These are phyloP conservation scores for Aureobasidium sp. DNA, from an alignment of 2,329 filamentous ascomycete species.

Conservation along the genomic window DNA sequence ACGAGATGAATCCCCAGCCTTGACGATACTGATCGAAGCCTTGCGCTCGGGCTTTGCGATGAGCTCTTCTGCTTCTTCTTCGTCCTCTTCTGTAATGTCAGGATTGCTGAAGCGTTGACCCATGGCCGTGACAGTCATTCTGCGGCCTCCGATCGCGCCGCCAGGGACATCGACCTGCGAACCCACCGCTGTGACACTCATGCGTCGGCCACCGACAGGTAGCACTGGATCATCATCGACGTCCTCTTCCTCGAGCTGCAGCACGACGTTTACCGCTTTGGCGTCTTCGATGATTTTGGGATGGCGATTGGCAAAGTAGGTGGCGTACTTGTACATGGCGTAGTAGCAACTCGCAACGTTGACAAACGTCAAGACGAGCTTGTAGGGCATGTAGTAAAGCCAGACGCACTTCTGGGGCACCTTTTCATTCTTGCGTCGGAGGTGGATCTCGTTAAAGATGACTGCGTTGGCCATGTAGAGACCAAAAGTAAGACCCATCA, in stretches of 20 bases:
- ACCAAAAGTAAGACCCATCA: conserved; percentile 31
- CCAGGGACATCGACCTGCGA: conserved; percentile 13
- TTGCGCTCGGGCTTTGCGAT: conserved; percentile 6
- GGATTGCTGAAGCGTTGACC: conserved; percentile 16
- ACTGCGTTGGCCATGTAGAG: conserved; percentile 40
- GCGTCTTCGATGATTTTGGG: conserved; percentile 44
- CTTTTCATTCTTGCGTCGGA: conserved; percentile 40
- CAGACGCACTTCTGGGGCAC: conserved; percentile 32
- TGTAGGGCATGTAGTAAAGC: conserved; percentile 42
- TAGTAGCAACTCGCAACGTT: conserved; percentile 34
- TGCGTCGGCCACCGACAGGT: conserved; percentile 16
- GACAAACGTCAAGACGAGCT: conserved; percentile 39
- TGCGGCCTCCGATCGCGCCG: neutral
- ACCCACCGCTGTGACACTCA: conserved; percentile 19
- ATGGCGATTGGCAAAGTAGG: conserved; percentile 42
- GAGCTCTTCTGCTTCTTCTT: conserved; percentile 3
- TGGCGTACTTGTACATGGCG: conserved; percentile 34
- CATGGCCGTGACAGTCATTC: conserved; percentile 18
- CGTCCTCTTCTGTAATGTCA: conserved; percentile 11
- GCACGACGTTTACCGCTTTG: conserved; percentile 27
- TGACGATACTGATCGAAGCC: conserved; percentile 8
- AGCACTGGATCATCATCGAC: neutral
- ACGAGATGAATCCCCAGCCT: neutral
- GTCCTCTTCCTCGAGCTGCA: conserved; percentile 18
- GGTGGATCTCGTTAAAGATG: conserved; percentile 45